Evolutionary conservation across 1,284 basidiomycete genomes (phyloP), one percentile per base, ranked within the genome.

Genomic region (Takashimella tepidaria): DNA sequence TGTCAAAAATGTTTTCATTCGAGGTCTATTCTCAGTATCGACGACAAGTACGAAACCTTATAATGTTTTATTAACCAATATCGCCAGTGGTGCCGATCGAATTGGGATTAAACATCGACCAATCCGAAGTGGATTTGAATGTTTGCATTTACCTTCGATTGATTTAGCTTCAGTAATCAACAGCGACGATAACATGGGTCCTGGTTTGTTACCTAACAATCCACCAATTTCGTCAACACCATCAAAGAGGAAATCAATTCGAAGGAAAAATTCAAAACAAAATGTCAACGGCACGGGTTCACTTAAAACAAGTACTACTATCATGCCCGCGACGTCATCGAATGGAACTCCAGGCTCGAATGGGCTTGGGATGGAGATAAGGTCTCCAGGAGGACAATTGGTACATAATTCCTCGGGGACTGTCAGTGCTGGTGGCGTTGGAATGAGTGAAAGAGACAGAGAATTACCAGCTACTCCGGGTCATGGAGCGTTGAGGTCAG

Each of bases 101-200:
- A 90, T 98, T 82, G 91, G 93, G 56, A 87, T 98, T 47, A 90
- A 92, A 73, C 91, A 95, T 73, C 83, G 90, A 41, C 89, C 93
- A 71, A 92, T 85, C 64, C 88, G 86, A 71, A 82, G 84, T 52
- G 95, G 95, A 0, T 98, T 93, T 71, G 95, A 98, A 73, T 98
- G 95, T 75, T 87, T 95, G 22, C 92, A 98, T 72, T 77, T 89
- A 48, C 95, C 95, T 0, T 92, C 89, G 23, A 95, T 98, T 70
- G 91, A 95, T 71, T 76, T 95, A 8, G 80, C 85, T 4, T 87
- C 87, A 27, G 80, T 92, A 11, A 63, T 73, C 20, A 62, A 74
- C 49, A 70, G 69, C n/a, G 72, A 72, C 48, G 69, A 71, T 56
- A 69, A 63, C 23, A 58, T 60, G 60, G 3, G 49, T 51, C 5